phyloP scores from a whole-genome alignment of 2,329 filamentous ascomycete genomes.

The Nothophaeocryptopus gaeumannii region DNA sequence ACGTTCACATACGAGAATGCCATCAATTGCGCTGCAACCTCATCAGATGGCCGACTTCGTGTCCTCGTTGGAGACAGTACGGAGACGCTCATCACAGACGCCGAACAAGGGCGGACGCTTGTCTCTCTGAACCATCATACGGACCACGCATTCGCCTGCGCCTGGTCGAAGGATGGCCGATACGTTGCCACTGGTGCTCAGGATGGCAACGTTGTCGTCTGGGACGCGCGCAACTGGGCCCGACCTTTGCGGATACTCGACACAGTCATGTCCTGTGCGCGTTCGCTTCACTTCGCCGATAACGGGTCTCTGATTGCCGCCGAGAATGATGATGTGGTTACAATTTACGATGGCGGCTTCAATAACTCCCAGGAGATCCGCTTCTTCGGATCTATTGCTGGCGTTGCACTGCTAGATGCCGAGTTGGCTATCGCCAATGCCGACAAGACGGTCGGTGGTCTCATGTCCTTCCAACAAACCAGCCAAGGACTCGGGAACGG shows the following conservation, averaged over 20 bases:
- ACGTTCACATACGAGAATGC: slow-evolving; percentile 58
- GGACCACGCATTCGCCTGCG: slow-evolving; percentile 73
- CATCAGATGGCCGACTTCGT: slow-evolving; percentile 68
- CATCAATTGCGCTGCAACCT: slow-evolving; percentile 71
- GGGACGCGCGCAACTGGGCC: slow-evolving; percentile 71
- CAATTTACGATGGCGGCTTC: slow-evolving; percentile 51
- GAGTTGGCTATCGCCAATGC: slow-evolving; percentile 66
- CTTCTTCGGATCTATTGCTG: slow-evolving; percentile 72
- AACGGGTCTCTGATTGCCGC: slow-evolving; percentile 68
- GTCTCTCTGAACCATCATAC: slow-evolving; percentile 55
- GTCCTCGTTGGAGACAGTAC: slow-evolving; percentile 69
- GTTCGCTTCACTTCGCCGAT: slow-evolving; percentile 70
- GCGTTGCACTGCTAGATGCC: slow-evolving; percentile 62
- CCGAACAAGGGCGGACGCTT: slow-evolving; percentile 58
- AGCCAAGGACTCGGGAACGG: slow-evolving; percentile 7
- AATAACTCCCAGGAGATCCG: slow-evolving; percentile 62
- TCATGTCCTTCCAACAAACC: slow-evolving; percentile 20
- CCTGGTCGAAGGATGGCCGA: slow-evolving; percentile 75
- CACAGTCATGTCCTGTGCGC: slow-evolving; percentile 65
- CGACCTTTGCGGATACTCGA: slow-evolving; percentile 55
- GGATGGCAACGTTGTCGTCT: slow-evolving; percentile 69
- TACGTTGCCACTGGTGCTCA: slow-evolving; percentile 75
- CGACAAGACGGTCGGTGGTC: slow-evolving; percentile 23
- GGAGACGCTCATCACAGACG: slow-evolving; percentile 65
- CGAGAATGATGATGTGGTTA: slow-evolving; percentile 72